These are phyloP conservation scores for Aaosphaeria arxii DNA, from an alignment of 2,329 filamentous ascomycete genomes.

Conservation along the genomic window DNA sequence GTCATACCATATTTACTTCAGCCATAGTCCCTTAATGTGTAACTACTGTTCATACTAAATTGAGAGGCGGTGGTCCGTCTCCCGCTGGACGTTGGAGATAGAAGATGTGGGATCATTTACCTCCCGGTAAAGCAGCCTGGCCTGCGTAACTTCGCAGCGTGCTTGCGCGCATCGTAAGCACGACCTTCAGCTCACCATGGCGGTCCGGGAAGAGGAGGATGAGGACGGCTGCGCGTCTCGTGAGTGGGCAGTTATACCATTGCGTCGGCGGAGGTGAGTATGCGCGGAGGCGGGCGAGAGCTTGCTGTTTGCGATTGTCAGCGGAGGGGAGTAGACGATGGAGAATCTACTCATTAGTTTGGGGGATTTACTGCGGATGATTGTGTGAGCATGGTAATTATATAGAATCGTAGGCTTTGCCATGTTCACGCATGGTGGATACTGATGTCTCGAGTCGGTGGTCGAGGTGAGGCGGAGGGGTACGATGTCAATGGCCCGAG, in stretches of 20 bases:
- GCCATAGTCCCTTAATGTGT: no score
- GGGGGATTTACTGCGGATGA: neutral
- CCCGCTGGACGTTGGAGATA: neutral
- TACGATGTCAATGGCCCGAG: neutral
- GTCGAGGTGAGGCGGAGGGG: neutral
- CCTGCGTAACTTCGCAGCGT: slow-evolving; percentile 62
- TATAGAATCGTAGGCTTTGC: neutral
- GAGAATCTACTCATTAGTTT: neutral
- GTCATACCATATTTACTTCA: neutral
- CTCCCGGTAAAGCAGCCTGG: slow-evolving; percentile 83
- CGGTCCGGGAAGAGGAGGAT: slow-evolving; percentile 84
- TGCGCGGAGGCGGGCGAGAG: slow-evolving; percentile 54
- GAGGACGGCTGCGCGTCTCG: slow-evolving; percentile 78
- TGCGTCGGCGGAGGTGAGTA: slow-evolving; percentile 57
- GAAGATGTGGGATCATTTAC: slow-evolving; percentile 45
- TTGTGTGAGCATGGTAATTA: neutral
- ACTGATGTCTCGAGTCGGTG: no score
- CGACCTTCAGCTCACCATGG: slow-evolving; percentile 69
- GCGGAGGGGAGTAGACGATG: neutral
- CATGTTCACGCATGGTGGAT: no score
- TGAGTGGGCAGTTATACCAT: slow-evolving; percentile 56
- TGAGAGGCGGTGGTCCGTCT: no score
- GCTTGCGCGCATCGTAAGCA: slow-evolving; percentile 60
- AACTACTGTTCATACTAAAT: no score
- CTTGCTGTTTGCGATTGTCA: slow-evolving; percentile 30